Evolutionary conservation across 2,329 filamentous ascomycete genomes (phyloP).

Genomic region (Coleophoma crateriformis): DNA sequence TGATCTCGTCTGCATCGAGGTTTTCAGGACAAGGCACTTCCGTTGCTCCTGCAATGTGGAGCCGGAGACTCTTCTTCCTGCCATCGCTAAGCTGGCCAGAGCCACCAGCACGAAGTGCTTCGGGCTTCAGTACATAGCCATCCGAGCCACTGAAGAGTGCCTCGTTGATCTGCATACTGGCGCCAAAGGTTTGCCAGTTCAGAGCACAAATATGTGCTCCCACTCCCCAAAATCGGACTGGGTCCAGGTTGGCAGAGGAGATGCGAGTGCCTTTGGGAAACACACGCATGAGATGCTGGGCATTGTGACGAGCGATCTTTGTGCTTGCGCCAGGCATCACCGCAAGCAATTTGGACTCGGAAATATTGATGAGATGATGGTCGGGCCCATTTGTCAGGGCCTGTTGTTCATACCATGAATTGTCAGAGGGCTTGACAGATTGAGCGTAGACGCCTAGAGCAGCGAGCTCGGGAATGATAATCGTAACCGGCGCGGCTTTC

Average conservation of each 20-base stretch:
- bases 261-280: slow-evolving; percentile 66
- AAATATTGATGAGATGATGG: slow-evolving; percentile 65
- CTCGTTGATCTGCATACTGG: slow-evolving; percentile 62
- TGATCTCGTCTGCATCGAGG: slow-evolving; percentile 46
- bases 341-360: slow-evolving; percentile 50
- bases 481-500: slow-evolving; percentile 36
- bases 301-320: slow-evolving; percentile 54
- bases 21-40: slow-evolving; percentile 50
- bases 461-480: slow-evolving; percentile 60
- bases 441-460: slow-evolving; percentile 65
- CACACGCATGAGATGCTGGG: slow-evolving; percentile 63
- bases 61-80: slow-evolving; percentile 41
- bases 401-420: slow-evolving; percentile 55
- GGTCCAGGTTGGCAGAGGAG: slow-evolving; percentile 57
- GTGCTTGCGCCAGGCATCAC: slow-evolving; percentile 41
- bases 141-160: slow-evolving; percentile 60
- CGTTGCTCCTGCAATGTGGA: slow-evolving; percentile 58
- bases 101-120: slow-evolving; percentile 50
- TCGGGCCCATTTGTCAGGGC: slow-evolving; percentile 44
- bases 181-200: slow-evolving; percentile 65
- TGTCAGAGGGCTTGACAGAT: slow-evolving; percentile 60
- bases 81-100: slow-evolving; percentile 41
- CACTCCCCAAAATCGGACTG: slow-evolving; percentile 59
- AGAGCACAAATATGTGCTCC: slow-evolving; percentile 66
- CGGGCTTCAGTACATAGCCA: slow-evolving; percentile 62